A percentile compares a stretch with the other conserved stretches of the same genome.
These are phyloP conservation scores for Globisporangium cylindrosporum DNA, from an alignment of 352 stramenopile species.

Conservation along the genomic window DNA sequence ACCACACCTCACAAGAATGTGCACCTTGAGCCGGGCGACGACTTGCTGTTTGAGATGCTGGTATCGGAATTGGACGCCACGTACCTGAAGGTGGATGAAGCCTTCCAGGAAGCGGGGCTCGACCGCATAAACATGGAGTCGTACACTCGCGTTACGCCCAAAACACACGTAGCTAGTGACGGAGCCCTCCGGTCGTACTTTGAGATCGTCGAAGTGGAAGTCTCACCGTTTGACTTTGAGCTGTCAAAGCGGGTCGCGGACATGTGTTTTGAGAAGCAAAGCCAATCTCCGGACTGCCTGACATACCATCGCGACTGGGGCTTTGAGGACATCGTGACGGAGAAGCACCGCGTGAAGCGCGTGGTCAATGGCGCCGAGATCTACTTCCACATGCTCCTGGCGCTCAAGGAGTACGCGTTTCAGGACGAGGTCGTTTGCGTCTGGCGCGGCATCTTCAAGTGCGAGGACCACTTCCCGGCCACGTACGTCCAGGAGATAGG, in stretches of 20 bases:
- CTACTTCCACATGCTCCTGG: background rate
- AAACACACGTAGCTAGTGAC: background rate
- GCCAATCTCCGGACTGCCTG: background rate
- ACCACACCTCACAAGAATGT: background rate
- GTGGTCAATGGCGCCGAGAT: background rate
- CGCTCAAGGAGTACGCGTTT: slow-evolving; percentile 2
- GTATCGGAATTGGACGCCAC: slow-evolving; percentile 14
- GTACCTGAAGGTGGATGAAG: slow-evolving; percentile 7
- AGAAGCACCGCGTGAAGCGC: slow-evolving; percentile 10
- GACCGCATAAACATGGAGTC: background rate
- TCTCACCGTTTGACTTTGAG: slow-evolving; percentile 8
- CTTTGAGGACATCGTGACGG: background rate
- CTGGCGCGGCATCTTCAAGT: slow-evolving; percentile 12
- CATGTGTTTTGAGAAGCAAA: background rate
- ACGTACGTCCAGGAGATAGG: slow-evolving; percentile 12
- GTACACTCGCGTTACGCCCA: background rate
- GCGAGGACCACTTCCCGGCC: slow-evolving; percentile 13
- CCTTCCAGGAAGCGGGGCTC: slow-evolving; percentile 1
- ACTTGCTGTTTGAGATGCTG: slow-evolving; percentile 15
- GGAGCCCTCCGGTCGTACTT: slow-evolving; percentile 1
- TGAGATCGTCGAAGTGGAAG: slow-evolving; percentile 12
- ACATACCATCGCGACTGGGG: slow-evolving; percentile 7
- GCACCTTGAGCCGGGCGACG: slow-evolving; percentile 11
- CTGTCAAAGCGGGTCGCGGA: background rate
- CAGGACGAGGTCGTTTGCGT: slow-evolving; percentile 1